Percentiles rank a stretch among this genome's conserved stretches.
Conservation (phyloP, 2,329 filamentous ascomycete genomes). For the Pseudopithomyces chartarum region DNA sequence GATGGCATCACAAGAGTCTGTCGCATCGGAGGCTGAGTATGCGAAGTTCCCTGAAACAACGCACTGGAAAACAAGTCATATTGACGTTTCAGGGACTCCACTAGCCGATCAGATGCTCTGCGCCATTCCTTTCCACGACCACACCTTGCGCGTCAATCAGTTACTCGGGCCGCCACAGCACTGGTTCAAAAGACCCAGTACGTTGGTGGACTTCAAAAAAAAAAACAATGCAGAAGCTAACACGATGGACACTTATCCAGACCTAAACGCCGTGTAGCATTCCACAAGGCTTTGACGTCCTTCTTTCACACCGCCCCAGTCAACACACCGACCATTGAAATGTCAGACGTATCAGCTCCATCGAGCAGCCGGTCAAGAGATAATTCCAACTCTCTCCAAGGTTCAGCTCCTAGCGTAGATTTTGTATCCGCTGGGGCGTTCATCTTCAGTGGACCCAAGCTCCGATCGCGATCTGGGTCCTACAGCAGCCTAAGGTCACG, state of each 20-base stretch:
- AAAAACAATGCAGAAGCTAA: no score
- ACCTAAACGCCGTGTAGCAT: conserved; percentile 21
- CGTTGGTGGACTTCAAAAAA: neutral
- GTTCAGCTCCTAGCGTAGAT: conserved; percentile 35
- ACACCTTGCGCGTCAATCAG: conserved; percentile 1
- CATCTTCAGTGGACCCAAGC: conserved; percentile 39
- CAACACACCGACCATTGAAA: conserved; percentile 4
- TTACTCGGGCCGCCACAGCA: neutral
- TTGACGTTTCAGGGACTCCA: neutral
- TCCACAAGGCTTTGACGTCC: conserved; percentile 34
- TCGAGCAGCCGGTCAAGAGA: conserved; percentile 26
- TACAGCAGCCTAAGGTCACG: conserved; percentile 23
- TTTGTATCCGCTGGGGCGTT: conserved; percentile 39
- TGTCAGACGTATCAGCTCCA: conserved; percentile 19
- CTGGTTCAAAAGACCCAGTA: neutral
- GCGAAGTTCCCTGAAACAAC: no score
- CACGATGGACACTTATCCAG: no score
- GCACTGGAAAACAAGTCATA: no score
- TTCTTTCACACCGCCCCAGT: conserved; percentile 24
- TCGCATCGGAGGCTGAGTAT: no score
- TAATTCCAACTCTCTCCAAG: conserved; percentile 17
- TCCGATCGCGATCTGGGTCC: conserved; percentile 31
- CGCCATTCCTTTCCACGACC: conserved; percentile 27
- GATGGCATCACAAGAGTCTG: no score
- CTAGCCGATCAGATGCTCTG: conserved; percentile 27